Base-by-base conservation (phyloP, 495 filamentous ascomycete species). In the Aspergillus conjunctus region DNA sequence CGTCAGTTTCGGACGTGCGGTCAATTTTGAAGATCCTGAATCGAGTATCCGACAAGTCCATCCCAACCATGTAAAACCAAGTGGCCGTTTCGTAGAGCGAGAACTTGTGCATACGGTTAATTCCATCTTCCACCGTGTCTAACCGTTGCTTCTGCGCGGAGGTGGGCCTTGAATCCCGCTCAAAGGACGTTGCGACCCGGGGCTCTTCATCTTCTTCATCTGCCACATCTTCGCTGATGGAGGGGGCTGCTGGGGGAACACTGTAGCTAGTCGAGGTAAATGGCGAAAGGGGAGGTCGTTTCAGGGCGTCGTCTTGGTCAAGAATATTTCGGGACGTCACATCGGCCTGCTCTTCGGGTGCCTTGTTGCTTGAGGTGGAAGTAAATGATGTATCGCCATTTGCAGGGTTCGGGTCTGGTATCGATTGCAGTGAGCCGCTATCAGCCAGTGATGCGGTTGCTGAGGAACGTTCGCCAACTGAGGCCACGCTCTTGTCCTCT, bases 21-120 rank as follows among this genome's bases (percentile, higher is more conserved):
- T 97, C 93, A 63, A 98, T 94, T 71, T 97, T 96, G 70, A 98
- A 73, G 52, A 98, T 92, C 60, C 92, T 85, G 67, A 93, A 98
- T 15, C 89, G 87, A 34, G 84, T 87, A 73, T 98, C 95, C 67
- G 88, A 83, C 52, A 96, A 80, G 69, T 98, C 93, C 56, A 87
- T 90, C 11, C 95, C 94, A 32, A 98, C 91, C 64, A 98, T 87
- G 72, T 97, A 98, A 71, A 91, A 98, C 65, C 92, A 83, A 39
- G 87, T 91, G 2, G 90, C 87, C 2, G 94, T 98, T 77, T 98
- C 93, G 72, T 98, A 98, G 34, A 98, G 77, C 2, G 90, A 93
- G 73, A 95, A 97, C 66, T 91, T 92, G 79, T 97, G 91, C 90
- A 98, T 96, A 63, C 91, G 88, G 72, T 87, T 86, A 33, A 91